Percentiles rank a stretch among this genome's conserved stretches.
Evolutionary conservation across 176 grass and related monocot species (phyloP).

Genomic region (Leersia perrieri): DNA sequence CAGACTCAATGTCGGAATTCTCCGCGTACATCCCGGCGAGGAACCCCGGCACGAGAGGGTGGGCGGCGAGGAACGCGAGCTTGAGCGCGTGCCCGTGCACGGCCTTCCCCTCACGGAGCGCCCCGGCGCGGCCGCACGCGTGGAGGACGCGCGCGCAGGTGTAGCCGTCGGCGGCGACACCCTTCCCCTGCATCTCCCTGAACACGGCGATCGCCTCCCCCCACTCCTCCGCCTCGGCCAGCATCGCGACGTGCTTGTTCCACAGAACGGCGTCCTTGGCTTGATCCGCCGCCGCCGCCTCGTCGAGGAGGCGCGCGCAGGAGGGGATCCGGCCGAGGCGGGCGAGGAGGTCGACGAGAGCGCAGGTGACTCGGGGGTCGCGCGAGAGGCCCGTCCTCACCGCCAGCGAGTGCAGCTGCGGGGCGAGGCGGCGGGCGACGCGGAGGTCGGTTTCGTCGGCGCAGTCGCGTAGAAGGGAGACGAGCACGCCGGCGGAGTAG

Average conservation of each 20-base stretch:
- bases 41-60: conserved; percentile 63
- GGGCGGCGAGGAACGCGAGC: conserved; percentile 22
- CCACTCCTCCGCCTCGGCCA: conserved; percentile 54
- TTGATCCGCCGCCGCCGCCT: background rate
- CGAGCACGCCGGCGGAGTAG: conserved; percentile 30
- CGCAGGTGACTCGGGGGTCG: conserved; percentile 59
- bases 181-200: conserved; percentile 50
- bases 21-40: conserved; percentile 90
- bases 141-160: conserved; percentile 64
- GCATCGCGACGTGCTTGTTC: conserved; percentile 73
- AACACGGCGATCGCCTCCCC: conserved; percentile 49
- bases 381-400: conserved; percentile 41
- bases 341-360: conserved; percentile 65
- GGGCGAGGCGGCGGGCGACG: conserved; percentile 25
- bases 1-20: conserved; percentile 44
- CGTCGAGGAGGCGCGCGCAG: conserved; percentile 42
- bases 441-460: conserved; percentile 2
- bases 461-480: conserved; percentile 53
- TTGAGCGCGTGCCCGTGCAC: conserved; percentile 58
- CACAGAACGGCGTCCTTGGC: conserved; percentile 57
- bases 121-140: conserved; percentile 57
- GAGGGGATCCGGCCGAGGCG: conserved; percentile 39
- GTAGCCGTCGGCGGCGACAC: conserved; percentile 60
- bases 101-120: conserved; percentile 42
- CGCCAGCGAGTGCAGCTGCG: conserved; percentile 59